These are phyloP conservation scores for Xylaria sp. DNA, from an alignment of 2,329 filamentous ascomycete species.

Conservation along the genomic window DNA sequence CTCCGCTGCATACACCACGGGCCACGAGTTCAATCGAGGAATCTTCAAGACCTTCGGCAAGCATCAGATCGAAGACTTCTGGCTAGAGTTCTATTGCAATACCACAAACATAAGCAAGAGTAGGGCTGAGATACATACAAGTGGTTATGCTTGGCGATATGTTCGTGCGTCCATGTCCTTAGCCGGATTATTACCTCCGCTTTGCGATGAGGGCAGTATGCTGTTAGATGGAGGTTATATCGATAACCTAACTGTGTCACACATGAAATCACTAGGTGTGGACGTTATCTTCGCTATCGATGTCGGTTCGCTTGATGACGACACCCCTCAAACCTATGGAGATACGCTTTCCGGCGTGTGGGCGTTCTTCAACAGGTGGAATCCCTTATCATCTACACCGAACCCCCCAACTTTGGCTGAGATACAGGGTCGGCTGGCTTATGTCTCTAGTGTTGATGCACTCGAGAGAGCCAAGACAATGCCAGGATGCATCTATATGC, in stretches of 20 bases:
- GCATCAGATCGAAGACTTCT: constrained; percentile 98
- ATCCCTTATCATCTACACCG: constrained; percentile 86
- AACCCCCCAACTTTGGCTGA: constrained; percentile 96
- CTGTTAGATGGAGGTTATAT: constrained; percentile 95
- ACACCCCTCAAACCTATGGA: constrained; percentile 90
- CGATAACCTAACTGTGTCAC: constrained; percentile 94
- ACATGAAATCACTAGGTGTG: constrained; percentile 95
- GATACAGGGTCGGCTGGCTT: constrained; percentile 93
- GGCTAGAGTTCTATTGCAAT: constrained; percentile 99
- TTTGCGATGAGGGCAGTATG: constrained; percentile 98
- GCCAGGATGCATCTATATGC: constrained; percentile 94
- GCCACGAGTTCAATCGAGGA: constrained; percentile 97
- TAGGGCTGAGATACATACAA: constrained; percentile 90
- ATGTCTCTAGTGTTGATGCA: constrained; percentile 94
- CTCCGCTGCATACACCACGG: constrained; percentile 95
- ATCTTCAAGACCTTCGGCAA: constrained; percentile 99
- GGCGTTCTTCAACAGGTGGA: constrained; percentile 96
- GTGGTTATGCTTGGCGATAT: constrained; percentile 97
- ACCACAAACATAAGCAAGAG: constrained; percentile 98
- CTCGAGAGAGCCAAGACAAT: constrained; percentile 92
- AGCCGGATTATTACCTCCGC: constrained; percentile 88
- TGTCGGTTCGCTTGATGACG: constrained; percentile 91
- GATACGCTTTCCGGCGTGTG: constrained; percentile 95
- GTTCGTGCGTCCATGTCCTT: constrained; percentile 97
- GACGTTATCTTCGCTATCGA: constrained; percentile 97